Conservation (phyloP, 176 grass and related monocot genomes). For the Oryza officinalis region DNA sequence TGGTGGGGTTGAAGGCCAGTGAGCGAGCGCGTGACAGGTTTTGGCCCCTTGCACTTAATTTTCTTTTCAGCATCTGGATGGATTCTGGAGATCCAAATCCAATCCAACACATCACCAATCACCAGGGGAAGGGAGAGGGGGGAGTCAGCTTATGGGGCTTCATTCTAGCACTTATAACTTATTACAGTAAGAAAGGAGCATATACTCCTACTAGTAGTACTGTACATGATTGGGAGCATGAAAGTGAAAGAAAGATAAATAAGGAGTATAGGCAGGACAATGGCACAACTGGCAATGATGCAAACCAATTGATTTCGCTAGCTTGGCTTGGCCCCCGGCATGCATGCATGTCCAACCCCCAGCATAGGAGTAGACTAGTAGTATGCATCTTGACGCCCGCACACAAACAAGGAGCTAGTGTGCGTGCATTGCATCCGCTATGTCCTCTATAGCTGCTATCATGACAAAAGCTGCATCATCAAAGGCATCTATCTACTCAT, state of each 20-base stretch:
- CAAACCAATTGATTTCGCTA: not conserved
- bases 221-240: not conserved
- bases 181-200: not conserved
- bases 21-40: not conserved
- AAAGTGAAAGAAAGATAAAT: not conserved
- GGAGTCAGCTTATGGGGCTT: not conserved
- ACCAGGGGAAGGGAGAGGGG: not conserved
- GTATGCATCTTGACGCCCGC: not conserved
- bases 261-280: not conserved
- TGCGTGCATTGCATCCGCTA: too few relatives aligned
- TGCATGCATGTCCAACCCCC: too few relatives aligned
- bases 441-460: not conserved
- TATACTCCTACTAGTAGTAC: not conserved
- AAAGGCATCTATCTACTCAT: not conserved
- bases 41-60: not conserved
- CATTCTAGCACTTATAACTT: not conserved
- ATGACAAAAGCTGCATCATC: not conserved
- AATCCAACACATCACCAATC: not conserved
- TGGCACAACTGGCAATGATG: not conserved
- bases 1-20: constrained; percentile 1
- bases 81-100: constrained; percentile 13
- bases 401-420: not conserved
- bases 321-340: not conserved
- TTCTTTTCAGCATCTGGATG: not conserved
- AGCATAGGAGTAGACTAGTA: not conserved